A percentile compares a stretch with the other conserved stretches of the same genome.
Conservation (phyloP, 1,284 basidiomycete species). For the Ganoderma meredithae region DNA sequence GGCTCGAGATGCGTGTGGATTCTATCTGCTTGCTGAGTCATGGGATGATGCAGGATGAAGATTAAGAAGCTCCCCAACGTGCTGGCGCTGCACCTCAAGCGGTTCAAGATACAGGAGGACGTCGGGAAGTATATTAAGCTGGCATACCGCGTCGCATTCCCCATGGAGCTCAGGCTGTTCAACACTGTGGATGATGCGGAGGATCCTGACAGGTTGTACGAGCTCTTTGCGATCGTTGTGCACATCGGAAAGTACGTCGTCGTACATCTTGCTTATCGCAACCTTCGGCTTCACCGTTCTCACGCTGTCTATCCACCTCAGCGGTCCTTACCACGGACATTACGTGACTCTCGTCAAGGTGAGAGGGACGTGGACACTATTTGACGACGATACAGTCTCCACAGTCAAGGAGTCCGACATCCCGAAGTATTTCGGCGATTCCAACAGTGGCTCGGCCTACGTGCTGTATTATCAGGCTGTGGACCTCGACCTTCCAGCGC, state of each 20-base stretch:
- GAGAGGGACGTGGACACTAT: slow-evolving; percentile 87
- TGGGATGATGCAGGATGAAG: slow-evolving; percentile 49
- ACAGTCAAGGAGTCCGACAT: slow-evolving; percentile 91
- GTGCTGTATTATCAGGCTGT: slow-evolving; percentile 97
- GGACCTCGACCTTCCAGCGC: slow-evolving; percentile 76
- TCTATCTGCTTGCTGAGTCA: neutral
- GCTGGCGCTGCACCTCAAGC: slow-evolving; percentile 91
- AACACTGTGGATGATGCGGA: slow-evolving; percentile 96
- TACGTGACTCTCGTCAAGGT: slow-evolving; percentile 96
- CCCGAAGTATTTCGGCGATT: slow-evolving; percentile 94
- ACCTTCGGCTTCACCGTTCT: neutral
- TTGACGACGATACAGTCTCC: slow-evolving; percentile 95
- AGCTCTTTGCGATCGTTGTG: slow-evolving; percentile 95
- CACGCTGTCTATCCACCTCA: slow-evolving; percentile 44
- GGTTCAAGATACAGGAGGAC: slow-evolving; percentile 88
- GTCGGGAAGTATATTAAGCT: slow-evolving; percentile 97
- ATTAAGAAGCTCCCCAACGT: slow-evolving; percentile 72
- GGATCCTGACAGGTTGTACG: slow-evolving; percentile 90
- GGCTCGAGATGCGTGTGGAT: too few species aligned
- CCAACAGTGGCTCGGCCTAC: slow-evolving; percentile 89
- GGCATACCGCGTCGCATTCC: slow-evolving; percentile 95
- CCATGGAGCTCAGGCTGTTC: slow-evolving; percentile 92
- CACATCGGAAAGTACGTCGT: slow-evolving; percentile 96
- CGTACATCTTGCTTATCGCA: neutral
- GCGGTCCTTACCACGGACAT: slow-evolving; percentile 96